Conservation (phyloP, 805 yeast species). For the Yarrowia bubula region DNA sequence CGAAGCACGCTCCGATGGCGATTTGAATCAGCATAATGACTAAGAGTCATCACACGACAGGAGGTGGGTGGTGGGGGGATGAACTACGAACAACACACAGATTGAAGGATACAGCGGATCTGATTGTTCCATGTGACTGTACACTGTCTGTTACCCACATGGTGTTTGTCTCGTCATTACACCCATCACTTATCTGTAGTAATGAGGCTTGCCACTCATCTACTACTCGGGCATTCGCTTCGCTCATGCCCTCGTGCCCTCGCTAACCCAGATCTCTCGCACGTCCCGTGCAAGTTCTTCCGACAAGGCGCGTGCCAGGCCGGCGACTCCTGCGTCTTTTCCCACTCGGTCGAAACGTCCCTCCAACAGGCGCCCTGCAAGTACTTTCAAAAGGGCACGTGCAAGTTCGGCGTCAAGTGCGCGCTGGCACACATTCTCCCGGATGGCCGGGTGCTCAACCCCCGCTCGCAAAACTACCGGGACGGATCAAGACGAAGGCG, state of each 20-base stretch:
- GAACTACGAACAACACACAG: too few species aligned
- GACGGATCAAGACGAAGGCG: constrained; percentile 17
- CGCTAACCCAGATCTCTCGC: constrained; percentile 62
- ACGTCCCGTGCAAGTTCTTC: constrained; percentile 94
- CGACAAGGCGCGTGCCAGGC: constrained; percentile 95
- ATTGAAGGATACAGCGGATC: too few species aligned
- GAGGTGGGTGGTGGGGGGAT: too few species aligned
- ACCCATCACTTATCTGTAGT: too few species aligned
- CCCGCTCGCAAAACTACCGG: constrained; percentile 22
- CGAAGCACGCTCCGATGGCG: too few species aligned
- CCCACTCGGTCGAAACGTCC: constrained; percentile 66
- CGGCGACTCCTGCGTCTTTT: constrained; percentile 86
- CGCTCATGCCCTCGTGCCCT: not conserved
- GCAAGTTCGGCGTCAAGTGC: constrained; percentile 92
- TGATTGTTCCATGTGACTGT: too few species aligned
- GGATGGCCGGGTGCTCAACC: constrained; percentile 78
- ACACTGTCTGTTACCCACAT: too few species aligned
- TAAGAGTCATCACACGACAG: too few species aligned
- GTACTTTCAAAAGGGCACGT: constrained; percentile 93
- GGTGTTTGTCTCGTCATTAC: too few species aligned
- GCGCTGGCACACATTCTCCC: constrained; percentile 90
- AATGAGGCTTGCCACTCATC: too few species aligned
- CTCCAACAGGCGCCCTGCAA: constrained; percentile 67
- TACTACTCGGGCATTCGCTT: too few species aligned
- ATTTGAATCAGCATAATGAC: too few species aligned